These are phyloP conservation scores for Fomes fomentarius DNA, from an alignment of 1,284 basidiomycete genomes.

Conservation along the genomic window DNA sequence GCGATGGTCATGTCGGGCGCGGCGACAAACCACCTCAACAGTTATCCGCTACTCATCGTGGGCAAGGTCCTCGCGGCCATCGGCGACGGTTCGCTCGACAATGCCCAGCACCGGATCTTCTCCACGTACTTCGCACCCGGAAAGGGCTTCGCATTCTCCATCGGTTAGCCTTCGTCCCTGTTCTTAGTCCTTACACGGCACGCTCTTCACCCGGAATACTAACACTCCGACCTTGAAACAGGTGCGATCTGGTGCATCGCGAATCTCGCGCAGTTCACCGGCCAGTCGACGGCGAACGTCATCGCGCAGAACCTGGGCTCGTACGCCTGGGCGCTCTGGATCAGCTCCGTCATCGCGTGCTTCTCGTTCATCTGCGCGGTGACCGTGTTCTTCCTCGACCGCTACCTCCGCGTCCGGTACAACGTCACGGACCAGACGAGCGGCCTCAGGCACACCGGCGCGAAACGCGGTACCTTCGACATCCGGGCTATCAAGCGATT, in stretches of 20 bases:
- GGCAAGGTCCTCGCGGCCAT: constrained; percentile 49
- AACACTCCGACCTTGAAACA: too few relatives aligned
- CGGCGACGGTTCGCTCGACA: constrained; percentile 48
- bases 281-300: constrained; percentile 42
- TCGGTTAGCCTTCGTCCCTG: constrained; percentile 31
- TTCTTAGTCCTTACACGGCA: neutral
- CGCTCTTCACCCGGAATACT: too few relatives aligned
- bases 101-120: constrained; percentile 50
- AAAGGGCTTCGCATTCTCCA: constrained; percentile 45
- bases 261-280: constrained; percentile 46
- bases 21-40: constrained; percentile 44
- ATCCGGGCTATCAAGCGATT: constrained; percentile 40
- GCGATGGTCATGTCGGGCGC: constrained; percentile 44
- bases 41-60: constrained; percentile 44
- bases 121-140: constrained; percentile 50
- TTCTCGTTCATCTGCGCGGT: constrained; percentile 46
- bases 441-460: constrained; percentile 36
- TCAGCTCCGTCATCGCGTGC: constrained; percentile 42
- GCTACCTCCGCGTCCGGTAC: constrained; percentile 41
- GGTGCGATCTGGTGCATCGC: constrained; percentile 41
- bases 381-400: constrained; percentile 42
- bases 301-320: constrained; percentile 44
- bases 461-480: constrained; percentile 37
- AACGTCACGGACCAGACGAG: constrained; percentile 43
- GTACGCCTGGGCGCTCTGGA: constrained; percentile 48